phyloP scores from a whole-genome alignment of 768 basidiomycete genomes.

The Mycena amicta region DNA sequence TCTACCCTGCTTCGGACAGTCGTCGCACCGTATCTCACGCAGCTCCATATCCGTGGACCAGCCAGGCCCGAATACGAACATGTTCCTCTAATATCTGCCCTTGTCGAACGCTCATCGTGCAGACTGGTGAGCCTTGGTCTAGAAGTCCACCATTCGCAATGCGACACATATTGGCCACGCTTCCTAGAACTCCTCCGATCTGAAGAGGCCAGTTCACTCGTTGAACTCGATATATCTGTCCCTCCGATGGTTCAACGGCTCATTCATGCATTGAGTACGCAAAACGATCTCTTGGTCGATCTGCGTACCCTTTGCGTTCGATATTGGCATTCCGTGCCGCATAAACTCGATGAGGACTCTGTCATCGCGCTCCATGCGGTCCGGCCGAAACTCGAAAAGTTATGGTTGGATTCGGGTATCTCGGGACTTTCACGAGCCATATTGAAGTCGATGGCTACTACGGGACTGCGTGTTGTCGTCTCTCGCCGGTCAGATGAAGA shows the following conservation, averaged over 20 bases:
- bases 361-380: background rate
- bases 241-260: background rate
- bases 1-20: background rate
- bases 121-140: background rate
- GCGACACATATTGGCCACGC: background rate
- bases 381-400: background rate
- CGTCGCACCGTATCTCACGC: background rate
- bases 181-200: background rate
- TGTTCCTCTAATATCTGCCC: background rate
- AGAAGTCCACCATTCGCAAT: background rate
- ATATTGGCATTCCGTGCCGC: background rate
- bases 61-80: background rate
- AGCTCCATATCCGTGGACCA: background rate
- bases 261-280: background rate
- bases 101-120: background rate
- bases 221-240: background rate
- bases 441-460: too few species aligned
- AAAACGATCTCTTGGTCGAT: background rate
- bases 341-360: background rate
- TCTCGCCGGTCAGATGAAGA: too few species aligned
- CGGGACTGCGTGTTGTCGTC: too few species aligned
- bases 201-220: background rate
- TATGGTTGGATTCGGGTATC: background rate
- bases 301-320: background rate
- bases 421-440: too few species aligned